A percentile compares a stretch with the other conserved stretches of the same genome.
Evolutionary conservation across 2,329 filamentous ascomycete species (phyloP).

Genomic region (Hymenoscyphus occultus): DNA sequence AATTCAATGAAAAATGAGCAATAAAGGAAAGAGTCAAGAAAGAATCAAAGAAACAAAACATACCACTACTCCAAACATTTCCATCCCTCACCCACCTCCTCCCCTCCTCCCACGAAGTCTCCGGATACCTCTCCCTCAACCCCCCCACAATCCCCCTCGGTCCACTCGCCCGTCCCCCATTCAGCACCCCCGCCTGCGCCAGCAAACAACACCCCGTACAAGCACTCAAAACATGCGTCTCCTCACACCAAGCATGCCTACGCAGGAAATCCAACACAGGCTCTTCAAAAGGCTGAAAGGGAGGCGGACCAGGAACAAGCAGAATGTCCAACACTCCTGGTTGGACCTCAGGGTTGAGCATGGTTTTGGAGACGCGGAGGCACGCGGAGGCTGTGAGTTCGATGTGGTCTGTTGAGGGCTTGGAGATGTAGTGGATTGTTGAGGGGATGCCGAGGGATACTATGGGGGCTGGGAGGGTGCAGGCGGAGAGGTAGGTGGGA

Average conservation of each 20-base stretch:
- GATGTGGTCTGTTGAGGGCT: slow-evolving; percentile 38
- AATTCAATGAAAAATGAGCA: neutral
- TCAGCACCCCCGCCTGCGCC: slow-evolving; percentile 47
- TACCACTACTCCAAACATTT: slow-evolving; percentile 53
- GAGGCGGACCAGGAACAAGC: slow-evolving; percentile 50
- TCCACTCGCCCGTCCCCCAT: slow-evolving; percentile 46
- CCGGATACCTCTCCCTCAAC: slow-evolving; percentile 38
- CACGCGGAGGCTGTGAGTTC: slow-evolving; percentile 42
- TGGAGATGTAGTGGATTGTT: slow-evolving; percentile 47
- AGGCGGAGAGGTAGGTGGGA: slow-evolving; percentile 44
- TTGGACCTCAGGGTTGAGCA: slow-evolving; percentile 45
- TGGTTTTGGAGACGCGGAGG: slow-evolving; percentile 44
- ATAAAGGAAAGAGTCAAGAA: neutral
- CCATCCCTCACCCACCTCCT: slow-evolving; percentile 52
- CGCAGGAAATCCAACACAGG: slow-evolving; percentile 44
- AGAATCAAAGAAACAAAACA: slow-evolving; percentile 4
- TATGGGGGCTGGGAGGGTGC: slow-evolving; percentile 40
- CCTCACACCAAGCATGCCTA: slow-evolving; percentile 37
- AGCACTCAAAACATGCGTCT: slow-evolving; percentile 49
- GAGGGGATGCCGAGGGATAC: slow-evolving; percentile 43
- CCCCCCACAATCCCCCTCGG: slow-evolving; percentile 44
- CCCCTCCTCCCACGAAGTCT: slow-evolving; percentile 44
- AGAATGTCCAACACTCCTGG: slow-evolving; percentile 52
- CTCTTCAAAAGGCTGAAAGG: slow-evolving; percentile 35
- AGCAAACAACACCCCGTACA: slow-evolving; percentile 51